phyloP scores from a whole-genome alignment of 23 red algal species.

The Gracilariopsis chorda region DNA sequence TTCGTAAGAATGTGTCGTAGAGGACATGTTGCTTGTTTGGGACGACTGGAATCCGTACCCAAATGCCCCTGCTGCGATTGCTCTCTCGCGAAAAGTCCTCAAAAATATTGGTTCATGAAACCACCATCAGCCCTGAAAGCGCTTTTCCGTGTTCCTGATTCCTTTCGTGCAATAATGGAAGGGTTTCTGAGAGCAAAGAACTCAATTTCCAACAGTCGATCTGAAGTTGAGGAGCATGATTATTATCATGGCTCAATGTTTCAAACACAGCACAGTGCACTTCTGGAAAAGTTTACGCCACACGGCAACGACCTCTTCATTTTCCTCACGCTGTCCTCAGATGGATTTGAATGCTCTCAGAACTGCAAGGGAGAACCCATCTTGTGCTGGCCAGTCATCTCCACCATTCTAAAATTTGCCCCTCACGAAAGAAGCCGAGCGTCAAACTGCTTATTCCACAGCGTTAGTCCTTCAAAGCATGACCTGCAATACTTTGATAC shows the following conservation, averaged over 20 bases:
- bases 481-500: not conserved
- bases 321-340: not conserved
- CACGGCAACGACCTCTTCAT: no score
- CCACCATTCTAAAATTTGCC: not conserved
- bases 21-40: not conserved
- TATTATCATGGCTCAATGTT: not conserved
- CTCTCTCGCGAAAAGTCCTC: not conserved
- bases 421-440: not conserved
- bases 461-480: not conserved
- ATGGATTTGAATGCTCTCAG: not conserved
- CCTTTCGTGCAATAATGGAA: not conserved
- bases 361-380: not conserved
- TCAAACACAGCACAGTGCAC: no score
- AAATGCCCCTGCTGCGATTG: not conserved
- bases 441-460: not conserved
- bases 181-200: not conserved
- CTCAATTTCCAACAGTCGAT: not conserved
- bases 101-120: not conserved
- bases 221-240: not conserved
- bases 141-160: not conserved
- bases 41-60: no score
- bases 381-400: not conserved
- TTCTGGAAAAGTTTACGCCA: no score
- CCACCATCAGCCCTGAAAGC: not conserved
- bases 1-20: not conserved